Percentiles rank a stretch among this genome's conserved stretches.
These are phyloP conservation scores for Calendula officinalis DNA, from an alignment of 129 eudicot genomes.

Conservation along the genomic window DNA sequence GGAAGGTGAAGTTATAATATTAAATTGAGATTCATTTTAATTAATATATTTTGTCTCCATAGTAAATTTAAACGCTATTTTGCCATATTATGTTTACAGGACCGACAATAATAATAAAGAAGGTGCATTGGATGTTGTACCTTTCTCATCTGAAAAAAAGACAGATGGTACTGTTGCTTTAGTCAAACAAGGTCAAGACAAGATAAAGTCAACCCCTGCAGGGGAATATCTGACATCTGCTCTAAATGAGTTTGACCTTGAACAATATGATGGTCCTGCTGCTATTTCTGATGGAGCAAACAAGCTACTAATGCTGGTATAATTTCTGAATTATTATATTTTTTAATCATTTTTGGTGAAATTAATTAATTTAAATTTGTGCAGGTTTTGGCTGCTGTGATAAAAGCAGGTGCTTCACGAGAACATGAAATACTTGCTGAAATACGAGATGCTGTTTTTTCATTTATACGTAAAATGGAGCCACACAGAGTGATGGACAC, in stretches of 20 bases:
- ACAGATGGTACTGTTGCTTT: constrained; percentile 64
- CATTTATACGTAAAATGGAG: constrained; percentile 94
- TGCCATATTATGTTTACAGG: constrained; percentile 27
- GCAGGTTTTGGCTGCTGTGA: constrained; percentile 98
- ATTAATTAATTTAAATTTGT: constrained; percentile 1
- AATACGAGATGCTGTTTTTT: constrained; percentile 93
- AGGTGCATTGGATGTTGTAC: constrained; percentile 43
- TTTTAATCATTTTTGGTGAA: neutral
- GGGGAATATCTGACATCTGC: constrained; percentile 98
- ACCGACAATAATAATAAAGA: constrained; percentile 45
- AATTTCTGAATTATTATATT: neutral
- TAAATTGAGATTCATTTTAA: constrained; percentile 11
- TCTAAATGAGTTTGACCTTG: constrained; percentile 90
- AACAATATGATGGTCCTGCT: constrained; percentile 87
- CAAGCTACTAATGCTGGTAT: constrained; percentile 96
- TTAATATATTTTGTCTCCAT: neutral
- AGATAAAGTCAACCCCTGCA: constrained; percentile 87
- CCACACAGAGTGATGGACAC: constrained; percentile 99
- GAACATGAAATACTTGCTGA: constrained; percentile 99
- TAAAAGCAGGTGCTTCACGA: constrained; percentile 99
- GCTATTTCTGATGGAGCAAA: constrained; percentile 99
- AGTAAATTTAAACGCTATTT: constrained; percentile 11
- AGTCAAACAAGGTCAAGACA: constrained; percentile 69
- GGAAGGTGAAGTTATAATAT: constrained; percentile 47
- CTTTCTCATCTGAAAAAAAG: constrained; percentile 52